These are phyloP conservation scores for Fusarium setosum DNA, from an alignment of 2,329 filamentous ascomycete genomes.

Conservation along the genomic window DNA sequence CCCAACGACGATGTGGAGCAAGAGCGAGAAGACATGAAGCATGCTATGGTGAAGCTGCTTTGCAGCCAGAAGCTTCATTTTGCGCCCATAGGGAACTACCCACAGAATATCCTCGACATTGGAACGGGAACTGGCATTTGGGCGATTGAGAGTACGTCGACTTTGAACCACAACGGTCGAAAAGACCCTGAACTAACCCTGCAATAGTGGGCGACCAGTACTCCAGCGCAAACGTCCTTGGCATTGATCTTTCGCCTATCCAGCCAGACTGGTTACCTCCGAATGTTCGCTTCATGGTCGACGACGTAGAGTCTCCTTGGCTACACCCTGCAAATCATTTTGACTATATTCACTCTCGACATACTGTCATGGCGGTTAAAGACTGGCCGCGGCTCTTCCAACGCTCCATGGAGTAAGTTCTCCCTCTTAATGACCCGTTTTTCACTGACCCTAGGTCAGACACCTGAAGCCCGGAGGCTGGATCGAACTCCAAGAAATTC, in stretches of 20 bases:
- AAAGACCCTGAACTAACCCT: slow-evolving; percentile 16
- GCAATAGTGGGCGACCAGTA: slow-evolving; percentile 58
- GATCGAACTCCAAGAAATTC: slow-evolving; percentile 66
- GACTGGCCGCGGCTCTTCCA: slow-evolving; percentile 64
- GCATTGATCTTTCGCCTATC: slow-evolving; percentile 60
- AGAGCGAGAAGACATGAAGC: slow-evolving; percentile 68
- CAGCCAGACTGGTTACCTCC: slow-evolving; percentile 64
- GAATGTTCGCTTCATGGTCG: slow-evolving; percentile 66
- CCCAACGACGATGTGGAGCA: slow-evolving; percentile 71
- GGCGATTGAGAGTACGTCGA: slow-evolving; percentile 63
- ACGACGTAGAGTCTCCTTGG: slow-evolving; percentile 69
- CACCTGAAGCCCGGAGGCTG: slow-evolving; percentile 66
- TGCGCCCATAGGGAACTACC: slow-evolving; percentile 59
- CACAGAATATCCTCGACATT: slow-evolving; percentile 65
- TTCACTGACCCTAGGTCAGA: slow-evolving; percentile 41
- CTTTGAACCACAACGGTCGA: neutral
- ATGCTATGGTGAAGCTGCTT: slow-evolving; percentile 62
- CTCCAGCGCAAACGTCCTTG: slow-evolving; percentile 56
- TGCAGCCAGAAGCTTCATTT: slow-evolving; percentile 62
- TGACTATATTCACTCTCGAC: slow-evolving; percentile 70
- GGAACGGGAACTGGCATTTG: slow-evolving; percentile 70
- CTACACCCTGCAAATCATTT: slow-evolving; percentile 65
- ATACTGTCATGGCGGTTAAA: slow-evolving; percentile 66
- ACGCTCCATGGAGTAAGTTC: slow-evolving; percentile 38
- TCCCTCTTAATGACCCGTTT: neutral